Evolutionary conservation across 768 basidiomycete species (phyloP).

Genomic region (Rhizopogon sp.): DNA sequence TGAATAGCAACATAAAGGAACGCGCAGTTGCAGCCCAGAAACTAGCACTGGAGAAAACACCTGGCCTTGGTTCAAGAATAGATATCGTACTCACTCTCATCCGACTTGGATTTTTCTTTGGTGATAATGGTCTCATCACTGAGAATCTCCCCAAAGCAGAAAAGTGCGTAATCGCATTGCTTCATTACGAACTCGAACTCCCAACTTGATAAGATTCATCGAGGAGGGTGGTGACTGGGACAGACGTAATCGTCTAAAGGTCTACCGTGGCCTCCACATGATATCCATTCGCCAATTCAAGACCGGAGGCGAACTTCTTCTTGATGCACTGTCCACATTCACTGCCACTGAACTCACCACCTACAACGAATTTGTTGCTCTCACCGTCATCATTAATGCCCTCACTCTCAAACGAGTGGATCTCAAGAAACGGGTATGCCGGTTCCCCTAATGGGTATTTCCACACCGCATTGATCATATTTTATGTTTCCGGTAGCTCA

Average conservation of each 20-base stretch:
- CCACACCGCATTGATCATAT: constrained; percentile 2
- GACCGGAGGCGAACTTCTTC: constrained; percentile 74
- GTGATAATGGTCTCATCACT: constrained; percentile 67
- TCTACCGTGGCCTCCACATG: constrained; percentile 84
- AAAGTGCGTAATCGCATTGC: constrained; percentile 46
- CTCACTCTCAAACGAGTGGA: constrained; percentile 78
- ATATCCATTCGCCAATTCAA: constrained; percentile 90
- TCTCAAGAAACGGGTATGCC: constrained; percentile 80
- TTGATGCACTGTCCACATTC: constrained; percentile 92
- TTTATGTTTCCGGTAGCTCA: constrained; percentile 48
- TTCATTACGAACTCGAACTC: neutral
- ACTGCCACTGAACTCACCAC: constrained; percentile 86
- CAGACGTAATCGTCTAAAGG: constrained; percentile 91
- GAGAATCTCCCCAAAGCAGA: constrained; percentile 75
- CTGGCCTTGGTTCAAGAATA: constrained; percentile 89
- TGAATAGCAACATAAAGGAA: constrained; percentile 44
- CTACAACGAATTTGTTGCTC: constrained; percentile 86
- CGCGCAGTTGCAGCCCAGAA: constrained; percentile 77
- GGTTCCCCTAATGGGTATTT: neutral
- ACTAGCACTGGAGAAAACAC: constrained; percentile 84
- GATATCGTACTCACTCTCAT: constrained; percentile 88
- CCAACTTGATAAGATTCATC: constrained; percentile 53
- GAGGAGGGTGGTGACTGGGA: constrained; percentile 99
- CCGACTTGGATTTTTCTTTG: constrained; percentile 88
- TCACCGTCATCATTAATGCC: constrained; percentile 77